Conservation (phyloP, 148 eudicot genomes). For the Chenopodium berlandieri region DNA sequence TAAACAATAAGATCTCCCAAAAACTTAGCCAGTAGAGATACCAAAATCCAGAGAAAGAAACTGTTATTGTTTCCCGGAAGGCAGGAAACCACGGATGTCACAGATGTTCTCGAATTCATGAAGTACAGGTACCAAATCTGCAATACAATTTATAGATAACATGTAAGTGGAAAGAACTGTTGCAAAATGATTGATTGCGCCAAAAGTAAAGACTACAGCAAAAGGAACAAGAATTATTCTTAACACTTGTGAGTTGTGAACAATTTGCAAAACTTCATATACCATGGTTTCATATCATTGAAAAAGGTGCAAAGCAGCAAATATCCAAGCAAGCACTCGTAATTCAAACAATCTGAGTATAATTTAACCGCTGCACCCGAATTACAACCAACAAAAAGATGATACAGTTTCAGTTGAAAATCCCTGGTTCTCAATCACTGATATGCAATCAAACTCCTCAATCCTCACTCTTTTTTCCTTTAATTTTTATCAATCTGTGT, state of each 20-base stretch:
- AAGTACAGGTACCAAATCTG: constrained; percentile 72
- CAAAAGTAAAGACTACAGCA: background rate
- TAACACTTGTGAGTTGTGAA: background rate
- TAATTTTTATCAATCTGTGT: background rate
- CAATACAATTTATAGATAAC: background rate
- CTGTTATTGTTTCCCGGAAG: constrained; percentile 80
- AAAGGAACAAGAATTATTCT: background rate
- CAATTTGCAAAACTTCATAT: background rate
- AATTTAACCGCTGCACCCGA: background rate
- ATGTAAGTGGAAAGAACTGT: background rate
- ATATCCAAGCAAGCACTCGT: background rate
- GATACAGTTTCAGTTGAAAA: background rate
- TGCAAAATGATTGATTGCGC: background rate
- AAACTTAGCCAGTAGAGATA: constrained; percentile 62
- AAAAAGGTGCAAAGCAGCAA: background rate
- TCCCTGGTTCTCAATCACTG: no score
- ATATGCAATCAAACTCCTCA: no score
- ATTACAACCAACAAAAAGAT: background rate
- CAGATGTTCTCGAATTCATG: constrained; percentile 75
- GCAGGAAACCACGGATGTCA: constrained; percentile 84
- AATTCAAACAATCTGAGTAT: background rate
- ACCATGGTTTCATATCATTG: background rate
- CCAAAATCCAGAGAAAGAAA: constrained; percentile 56
- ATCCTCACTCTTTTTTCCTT: no score
- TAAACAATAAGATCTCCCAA: constrained; percentile 41